Evolutionary conservation across 2,329 filamentous ascomycete species (phyloP).

Genomic region (Alternaria atra): DNA sequence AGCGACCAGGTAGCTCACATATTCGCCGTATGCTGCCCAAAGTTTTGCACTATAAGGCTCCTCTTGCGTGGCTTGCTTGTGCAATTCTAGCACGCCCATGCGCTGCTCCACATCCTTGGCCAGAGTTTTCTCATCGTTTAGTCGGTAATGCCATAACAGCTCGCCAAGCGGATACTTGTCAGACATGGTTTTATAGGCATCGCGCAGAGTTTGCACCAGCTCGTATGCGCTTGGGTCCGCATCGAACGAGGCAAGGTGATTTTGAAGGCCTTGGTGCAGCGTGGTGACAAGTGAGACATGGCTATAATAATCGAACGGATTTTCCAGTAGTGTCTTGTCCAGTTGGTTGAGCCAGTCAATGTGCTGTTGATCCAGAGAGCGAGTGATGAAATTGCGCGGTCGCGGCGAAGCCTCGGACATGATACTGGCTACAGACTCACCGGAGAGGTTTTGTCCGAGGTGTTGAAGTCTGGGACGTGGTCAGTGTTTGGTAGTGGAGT

Average conservation of each 20-base stretch:
- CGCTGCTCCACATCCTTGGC: conserved; percentile 71
- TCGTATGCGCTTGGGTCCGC: conserved; percentile 54
- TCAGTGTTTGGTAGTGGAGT: conserved; percentile 19
- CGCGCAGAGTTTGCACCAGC: conserved; percentile 56
- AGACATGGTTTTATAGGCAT: conserved; percentile 67
- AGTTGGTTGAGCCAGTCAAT: conserved; percentile 56
- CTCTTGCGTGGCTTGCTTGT: conserved; percentile 72
- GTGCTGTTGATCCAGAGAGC: conserved; percentile 55
- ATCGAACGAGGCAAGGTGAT: conserved; percentile 47
- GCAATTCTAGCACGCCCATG: conserved; percentile 75
- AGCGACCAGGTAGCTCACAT: conserved; percentile 75
- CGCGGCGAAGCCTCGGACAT: conserved; percentile 59
- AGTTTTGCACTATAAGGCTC: conserved; percentile 78
- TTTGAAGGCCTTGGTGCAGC: conserved; percentile 59
- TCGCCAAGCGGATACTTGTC: conserved; percentile 76
- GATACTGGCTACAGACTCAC: conserved; percentile 56
- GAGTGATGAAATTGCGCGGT: conserved; percentile 55
- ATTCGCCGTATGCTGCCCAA: conserved; percentile 82
- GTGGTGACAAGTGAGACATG: conserved; percentile 59
- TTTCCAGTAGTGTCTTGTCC: conserved; percentile 54
- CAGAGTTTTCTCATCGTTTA: conserved; percentile 74
- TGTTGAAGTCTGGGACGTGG: conserved; percentile 33
- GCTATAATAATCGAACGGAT: conserved; percentile 60
- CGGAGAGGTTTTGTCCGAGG: conserved; percentile 52
- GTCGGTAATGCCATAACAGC: conserved; percentile 78